Conservation (phyloP, 495 filamentous ascomycete species). For the Penicillium roqueforti region DNA sequence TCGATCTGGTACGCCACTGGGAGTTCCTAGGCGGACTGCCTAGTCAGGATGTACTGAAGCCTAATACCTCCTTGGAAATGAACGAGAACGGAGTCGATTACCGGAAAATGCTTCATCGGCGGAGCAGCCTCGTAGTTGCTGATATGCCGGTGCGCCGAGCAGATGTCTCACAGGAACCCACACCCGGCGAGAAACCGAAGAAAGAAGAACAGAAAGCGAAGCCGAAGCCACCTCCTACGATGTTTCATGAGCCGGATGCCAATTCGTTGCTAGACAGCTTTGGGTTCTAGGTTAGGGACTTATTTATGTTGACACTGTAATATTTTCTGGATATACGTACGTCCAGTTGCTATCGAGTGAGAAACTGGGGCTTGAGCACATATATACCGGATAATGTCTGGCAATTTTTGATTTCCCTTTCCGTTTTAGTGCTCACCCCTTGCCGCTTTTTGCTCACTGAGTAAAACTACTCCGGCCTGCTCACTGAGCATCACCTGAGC, state of each 20-base stretch:
- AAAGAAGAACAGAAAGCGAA: slow-evolving; percentile 39
- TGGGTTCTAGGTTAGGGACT: slow-evolving; percentile 50
- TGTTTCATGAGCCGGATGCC: slow-evolving; percentile 86
- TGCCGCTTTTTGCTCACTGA: slow-evolving; percentile 4
- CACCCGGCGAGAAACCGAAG: slow-evolving; percentile 4
- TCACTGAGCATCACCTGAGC: no score
- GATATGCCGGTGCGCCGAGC: slow-evolving; percentile 55
- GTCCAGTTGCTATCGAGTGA: slow-evolving; percentile 2
- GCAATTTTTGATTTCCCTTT: no score
- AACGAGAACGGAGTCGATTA: slow-evolving; percentile 53
- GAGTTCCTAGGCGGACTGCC: slow-evolving; percentile 61
- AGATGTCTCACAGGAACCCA: slow-evolving; percentile 2
- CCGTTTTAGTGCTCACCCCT: slow-evolving; percentile 3
- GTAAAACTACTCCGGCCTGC: no score
- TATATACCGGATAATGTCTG: background rate
- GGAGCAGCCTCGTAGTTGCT: slow-evolving; percentile 75
- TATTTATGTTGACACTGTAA: slow-evolving; percentile 4
- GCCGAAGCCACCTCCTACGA: slow-evolving; percentile 63
- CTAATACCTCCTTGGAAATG: slow-evolving; percentile 22
- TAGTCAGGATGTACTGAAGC: slow-evolving; percentile 22
- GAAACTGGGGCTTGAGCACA: background rate
- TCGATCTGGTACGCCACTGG: slow-evolving; percentile 81
- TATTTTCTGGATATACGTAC: slow-evolving; percentile 6
- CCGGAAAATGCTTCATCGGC: slow-evolving; percentile 61
- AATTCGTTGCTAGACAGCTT: slow-evolving; percentile 78